These are phyloP conservation scores for Moesziomyces aphidis DNA, from an alignment of 1,284 basidiomycete species.

Conservation along the genomic window DNA sequence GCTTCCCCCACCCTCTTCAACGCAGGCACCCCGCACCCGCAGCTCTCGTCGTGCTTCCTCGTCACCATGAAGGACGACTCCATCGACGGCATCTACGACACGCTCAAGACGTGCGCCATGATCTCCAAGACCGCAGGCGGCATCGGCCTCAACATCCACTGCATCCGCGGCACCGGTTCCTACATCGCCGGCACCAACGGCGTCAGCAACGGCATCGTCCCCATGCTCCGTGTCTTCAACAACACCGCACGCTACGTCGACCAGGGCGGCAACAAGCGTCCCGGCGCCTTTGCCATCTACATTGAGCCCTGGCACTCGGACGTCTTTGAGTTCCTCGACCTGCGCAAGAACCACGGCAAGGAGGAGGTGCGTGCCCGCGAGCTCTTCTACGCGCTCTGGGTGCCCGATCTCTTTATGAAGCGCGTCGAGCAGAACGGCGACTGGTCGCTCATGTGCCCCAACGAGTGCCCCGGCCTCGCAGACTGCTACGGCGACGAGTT, in stretches of 20 bases:
- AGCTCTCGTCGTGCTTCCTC: conserved; percentile 97
- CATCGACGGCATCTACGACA: conserved; percentile 99
- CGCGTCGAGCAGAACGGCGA: conserved; percentile 75
- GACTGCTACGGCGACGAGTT: conserved; percentile 95
- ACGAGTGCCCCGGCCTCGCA: conserved; percentile 89
- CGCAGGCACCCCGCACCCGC: conserved; percentile 93
- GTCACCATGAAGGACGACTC: conserved; percentile 99
- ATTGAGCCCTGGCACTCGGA: conserved; percentile 98
- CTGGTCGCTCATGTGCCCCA: conserved; percentile 98
- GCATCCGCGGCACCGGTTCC: conserved; percentile 92
- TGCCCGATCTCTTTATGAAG: conserved; percentile 86
- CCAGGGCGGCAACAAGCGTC: conserved; percentile 99
- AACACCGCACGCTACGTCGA: conserved; percentile 99
- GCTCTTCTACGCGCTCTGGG: conserved; percentile 98
- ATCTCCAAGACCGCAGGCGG: conserved; percentile 99
- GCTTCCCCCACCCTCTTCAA: conserved; percentile 99
- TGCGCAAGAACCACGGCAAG: conserved; percentile 99
- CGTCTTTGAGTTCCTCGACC: conserved; percentile 96
- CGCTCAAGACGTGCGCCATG: conserved; percentile 97
- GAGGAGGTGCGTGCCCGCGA: conserved; percentile 97
- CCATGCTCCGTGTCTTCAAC: conserved; percentile 98
- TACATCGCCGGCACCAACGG: conserved; percentile 94
- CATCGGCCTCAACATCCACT: conserved; percentile 95
- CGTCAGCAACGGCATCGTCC: conserved; percentile 98
- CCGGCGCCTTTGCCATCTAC: conserved; percentile 97